Evolutionary conservation across 371 early-diverging fungal species (phyloP), one percentile per base, ranked within the genome.

Genomic region (Catenaria anguillulae): DNA sequence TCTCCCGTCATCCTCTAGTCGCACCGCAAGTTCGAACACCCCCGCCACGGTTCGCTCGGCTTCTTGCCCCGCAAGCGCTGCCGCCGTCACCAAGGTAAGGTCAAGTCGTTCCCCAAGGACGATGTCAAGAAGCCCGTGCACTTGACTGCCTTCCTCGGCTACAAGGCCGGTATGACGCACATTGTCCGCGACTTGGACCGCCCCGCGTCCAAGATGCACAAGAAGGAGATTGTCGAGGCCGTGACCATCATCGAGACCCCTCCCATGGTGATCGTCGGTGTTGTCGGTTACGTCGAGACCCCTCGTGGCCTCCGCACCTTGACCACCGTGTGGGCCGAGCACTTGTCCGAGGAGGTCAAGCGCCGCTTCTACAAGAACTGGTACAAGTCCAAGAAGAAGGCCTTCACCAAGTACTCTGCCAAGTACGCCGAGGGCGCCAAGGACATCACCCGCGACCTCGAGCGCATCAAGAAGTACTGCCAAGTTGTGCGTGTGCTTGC

Each of bases 81-180:
- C 70, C 77, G 84, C 72, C 83, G 89, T 66, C 89, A 92, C 82
- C 88, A 92, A 71, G 98, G 97, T 71, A 86, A 90, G 73, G 88
- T 90, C 70, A 94, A 96, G 90, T 87, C 99, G 66, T 99, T 93
- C 89, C 98, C 98, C 75, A 88, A 89, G 84, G 99, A 99, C 81
- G 92, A 96, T 79, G 74, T 85, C 64, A 79, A 79, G 75, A 89
- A 93, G 85, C 86, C 92, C 64, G 93, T 96, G 67, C 98, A 98
- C 83, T 79, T 98, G 75, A 97, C 98, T 62, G 98, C 95, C 71
- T 99, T 97, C 88, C 78, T 98, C 74, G 97, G 89, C 69, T 99
- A 98, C 91, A 99, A 99, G 90, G 98, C 96, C 63, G 99, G 99
- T 76, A 99, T 99, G 99, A 96, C 98, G 75, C 99, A 99, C 84